A percentile compares a stretch with the other conserved stretches of the same genome.
Conservation (phyloP, 106 monocot species). For the Ottelia alismoides region DNA sequence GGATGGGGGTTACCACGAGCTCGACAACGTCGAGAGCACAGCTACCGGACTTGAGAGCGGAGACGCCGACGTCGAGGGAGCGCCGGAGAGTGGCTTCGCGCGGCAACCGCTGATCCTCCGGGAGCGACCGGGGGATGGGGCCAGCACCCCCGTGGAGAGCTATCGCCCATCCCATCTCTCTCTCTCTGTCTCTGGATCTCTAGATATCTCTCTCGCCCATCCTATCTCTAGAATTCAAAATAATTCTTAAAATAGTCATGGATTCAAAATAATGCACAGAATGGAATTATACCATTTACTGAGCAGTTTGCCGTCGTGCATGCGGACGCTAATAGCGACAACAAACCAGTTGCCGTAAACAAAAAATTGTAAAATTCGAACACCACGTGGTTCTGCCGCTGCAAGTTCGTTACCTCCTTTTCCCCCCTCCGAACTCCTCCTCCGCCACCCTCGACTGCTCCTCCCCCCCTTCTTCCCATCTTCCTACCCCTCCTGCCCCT, state of each 20-base stretch:
- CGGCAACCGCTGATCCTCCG: slow-evolving; percentile 38
- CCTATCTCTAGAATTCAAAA: too few species aligned
- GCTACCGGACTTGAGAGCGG: slow-evolving; percentile 32
- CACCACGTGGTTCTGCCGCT: too few species aligned
- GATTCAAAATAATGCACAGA: too few species aligned
- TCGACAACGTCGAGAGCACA: slow-evolving; percentile 64
- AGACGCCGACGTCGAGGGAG: slow-evolving; percentile 55
- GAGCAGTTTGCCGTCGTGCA: too few species aligned
- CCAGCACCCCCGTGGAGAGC: slow-evolving; percentile 97
- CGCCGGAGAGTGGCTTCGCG: slow-evolving; percentile 64
- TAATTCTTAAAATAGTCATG: too few species aligned
- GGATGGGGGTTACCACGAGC: slow-evolving; percentile 38
- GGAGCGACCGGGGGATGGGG: slow-evolving; percentile 48
- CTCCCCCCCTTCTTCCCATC: slow-evolving; percentile 20
- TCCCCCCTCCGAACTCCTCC: slow-evolving; percentile 21
- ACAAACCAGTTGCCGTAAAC: too few species aligned
- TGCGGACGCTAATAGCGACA: too few species aligned
- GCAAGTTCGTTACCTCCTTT: too few species aligned
- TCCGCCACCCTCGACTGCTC: slow-evolving; percentile 30
- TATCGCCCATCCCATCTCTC: slow-evolving; percentile 90
- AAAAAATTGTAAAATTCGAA: too few species aligned
- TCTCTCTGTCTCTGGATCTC: too few species aligned
- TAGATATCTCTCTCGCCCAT: too few species aligned
- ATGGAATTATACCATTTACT: too few species aligned
- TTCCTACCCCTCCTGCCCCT: slow-evolving; percentile 33